Base-by-base conservation (phyloP, 305 asterid genomes). In the Nicotiana rustica region DNA sequence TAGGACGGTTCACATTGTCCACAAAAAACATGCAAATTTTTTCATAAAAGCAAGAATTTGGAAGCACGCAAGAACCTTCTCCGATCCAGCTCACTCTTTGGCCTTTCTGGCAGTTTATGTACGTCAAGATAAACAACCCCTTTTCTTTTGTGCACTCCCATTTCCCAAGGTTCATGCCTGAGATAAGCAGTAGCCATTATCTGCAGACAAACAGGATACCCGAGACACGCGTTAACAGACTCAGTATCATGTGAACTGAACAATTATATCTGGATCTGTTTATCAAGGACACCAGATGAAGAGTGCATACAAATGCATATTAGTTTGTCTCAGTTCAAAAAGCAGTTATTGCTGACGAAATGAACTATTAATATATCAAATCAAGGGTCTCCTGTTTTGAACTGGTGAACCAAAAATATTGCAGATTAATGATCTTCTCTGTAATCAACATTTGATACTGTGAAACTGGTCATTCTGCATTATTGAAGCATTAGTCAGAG, bases 131-230 rank as follows among this genome's bases (percentile, higher is more conserved):
- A 96, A 84, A 96, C 90, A 10, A 92, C 95, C 59, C 98, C 97
- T 76, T 94, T 94, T 90, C 98, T 90, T 88, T 93, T 96, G 89
- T 96, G 99, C 73, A 94, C 98, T 81, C 99, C 99, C 99, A 96
- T 96, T 89, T 96, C 99, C 99, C 99, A 96, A 62, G 99, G 92
- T 69, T 96, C 99, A 38, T 96, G 91, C 91, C 97, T 91, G 49
- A 89, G 88, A 91, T 96, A 96, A 84, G 98, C 97, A 83, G 98
- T 91, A 67, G 98, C 98, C 92, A 96, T 81, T 90, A 96, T 94
- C 99, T 96, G 83, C 81, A 87, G 62, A 89, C 35, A 84, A 85
- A 56, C 82, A 62, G 81, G 36, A 82, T 31, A 75, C 47, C 41
- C 49, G 7, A 52, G 49, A 76, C 0, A 0, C 15, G 49, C 4